Evolutionary conservation across 2,329 filamentous ascomycete genomes (phyloP), one percentile per base, ranked within the genome.

Genomic region (Fusarium odoratissimum): DNA sequence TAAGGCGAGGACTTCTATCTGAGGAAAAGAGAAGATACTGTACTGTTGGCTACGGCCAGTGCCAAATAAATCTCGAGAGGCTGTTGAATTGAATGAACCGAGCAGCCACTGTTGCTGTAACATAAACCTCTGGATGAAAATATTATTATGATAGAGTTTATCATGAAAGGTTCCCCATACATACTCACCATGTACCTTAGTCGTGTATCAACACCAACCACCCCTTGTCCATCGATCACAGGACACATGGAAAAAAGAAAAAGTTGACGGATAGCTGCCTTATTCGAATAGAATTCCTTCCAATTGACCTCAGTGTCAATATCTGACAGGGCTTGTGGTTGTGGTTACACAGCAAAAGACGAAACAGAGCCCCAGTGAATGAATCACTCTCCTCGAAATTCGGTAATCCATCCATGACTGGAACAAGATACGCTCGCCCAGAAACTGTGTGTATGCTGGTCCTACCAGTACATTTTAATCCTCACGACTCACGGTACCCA

Each of bases 231-330:
- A 31, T 31, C 33, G 40, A 61, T 59, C 60, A 62, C 52, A 46
- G 58, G 67, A 58, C 58, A 69, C 64, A 48, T 44, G 55, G 25
- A 38, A 60, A 46, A 58, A 56, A 45, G 44, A 68, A 37, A 60
- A 40, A 35, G 37, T 49, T 51, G 30, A 59, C 41, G 31, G 49
- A 45, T 68, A 55, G 35, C 54, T 58, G 25, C 37, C 54, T 45
- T 52, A 45, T 31, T 44, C 21, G 37, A 55, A 42, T 56, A 25
- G 30, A 35, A 23, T 61, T 52, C n/a, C 46, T 57, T 48, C 17
- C 46, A 16, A 41, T 38, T 42, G 46, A 33, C 28, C 28, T 28
- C 40, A 35, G 23, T 40, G 35, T n/a, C 51, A 54, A 46, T 46
- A 58, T n/a, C 33, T 35, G 48, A 52, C 41, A 33, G 23, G 48